Conservation (phyloP, 768 basidiomycete species). For the Phlebiopsis flavidoalba region DNA sequence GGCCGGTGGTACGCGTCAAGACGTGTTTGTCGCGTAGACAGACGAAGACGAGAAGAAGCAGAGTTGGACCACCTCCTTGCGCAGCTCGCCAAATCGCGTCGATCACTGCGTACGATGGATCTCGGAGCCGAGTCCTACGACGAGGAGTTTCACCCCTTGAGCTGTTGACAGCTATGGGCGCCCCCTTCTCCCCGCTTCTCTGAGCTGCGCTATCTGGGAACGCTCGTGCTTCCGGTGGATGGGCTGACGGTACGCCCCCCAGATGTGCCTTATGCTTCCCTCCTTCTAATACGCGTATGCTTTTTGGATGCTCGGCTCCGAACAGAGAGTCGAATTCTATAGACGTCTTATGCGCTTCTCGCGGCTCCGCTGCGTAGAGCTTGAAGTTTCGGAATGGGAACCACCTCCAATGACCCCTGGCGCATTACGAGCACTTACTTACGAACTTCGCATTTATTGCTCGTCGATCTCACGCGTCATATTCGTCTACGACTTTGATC, state of each 20-base stretch:
- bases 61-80: constrained; percentile 48
- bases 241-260: constrained; percentile 41
- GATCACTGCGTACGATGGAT: constrained; percentile 47
- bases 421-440: constrained; percentile 53
- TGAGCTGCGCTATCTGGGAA: constrained; percentile 56
- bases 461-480: constrained; percentile 45
- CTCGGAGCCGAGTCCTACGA: constrained; percentile 58
- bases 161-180: constrained; percentile 40
- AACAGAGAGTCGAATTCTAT: constrained; percentile 58
- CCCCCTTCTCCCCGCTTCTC: constrained; percentile 23
- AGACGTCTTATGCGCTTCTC: constrained; percentile 50
- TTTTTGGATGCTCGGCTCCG: neutral
- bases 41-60: constrained; percentile 41
- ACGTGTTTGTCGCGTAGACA: constrained; percentile 63
- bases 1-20: constrained; percentile 59
- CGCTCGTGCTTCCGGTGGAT: constrained; percentile 56
- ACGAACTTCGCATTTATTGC: constrained; percentile 58
- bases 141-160: constrained; percentile 49
- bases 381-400: constrained; percentile 63
- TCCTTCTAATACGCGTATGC: neutral
- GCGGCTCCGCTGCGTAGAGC: constrained; percentile 48
- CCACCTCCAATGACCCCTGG: constrained; percentile 47
- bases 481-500: constrained; percentile 60
- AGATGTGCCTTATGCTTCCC: neutral
- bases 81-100: constrained; percentile 39